A percentile compares a stretch with the other conserved stretches of the same genome.
Evolutionary conservation across 768 basidiomycete genomes (phyloP).

Genomic region (Tubosaeta sp.): DNA sequence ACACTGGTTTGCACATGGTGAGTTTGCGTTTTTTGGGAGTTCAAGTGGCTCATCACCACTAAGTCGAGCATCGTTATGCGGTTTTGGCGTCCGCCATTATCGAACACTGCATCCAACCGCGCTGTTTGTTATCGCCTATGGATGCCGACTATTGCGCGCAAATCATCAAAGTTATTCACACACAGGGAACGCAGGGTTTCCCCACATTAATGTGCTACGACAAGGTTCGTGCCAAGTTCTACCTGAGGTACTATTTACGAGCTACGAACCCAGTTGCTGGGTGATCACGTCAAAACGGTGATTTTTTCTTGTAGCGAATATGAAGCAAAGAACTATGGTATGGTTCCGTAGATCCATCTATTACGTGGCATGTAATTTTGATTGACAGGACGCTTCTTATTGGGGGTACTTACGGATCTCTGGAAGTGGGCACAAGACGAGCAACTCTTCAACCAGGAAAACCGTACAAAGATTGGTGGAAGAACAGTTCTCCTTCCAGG

Average conservation of each 20-base stretch:
- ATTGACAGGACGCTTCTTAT: conserved; percentile 75
- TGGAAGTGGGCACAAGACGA: conserved; percentile 80
- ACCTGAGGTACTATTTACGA: neutral
- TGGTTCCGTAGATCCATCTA: neutral
- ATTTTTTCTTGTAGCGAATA: conserved; percentile 94
- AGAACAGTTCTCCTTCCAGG: conserved; percentile 64
- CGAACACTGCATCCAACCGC: conserved; percentile 90
- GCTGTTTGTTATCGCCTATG: conserved; percentile 90
- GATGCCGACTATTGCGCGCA: conserved; percentile 94
- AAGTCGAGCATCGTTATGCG: conserved; percentile 35
- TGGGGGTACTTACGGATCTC: conserved; percentile 73
- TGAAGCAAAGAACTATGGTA: conserved; percentile 94
- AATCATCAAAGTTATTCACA: conserved; percentile 84
- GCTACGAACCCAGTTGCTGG: conserved; percentile 58
- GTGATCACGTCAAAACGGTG: conserved; percentile 77
- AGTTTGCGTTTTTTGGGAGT: conserved; percentile 1
- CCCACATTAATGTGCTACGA: conserved; percentile 83
- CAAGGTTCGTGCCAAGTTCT: conserved; percentile 44
- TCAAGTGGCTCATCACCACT: conserved; percentile 6
- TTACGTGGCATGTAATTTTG: neutral
- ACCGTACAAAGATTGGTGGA: conserved; percentile 59
- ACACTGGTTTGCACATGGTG: conserved; percentile 77
- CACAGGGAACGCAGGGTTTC: conserved; percentile 85
- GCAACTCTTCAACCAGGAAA: conserved; percentile 64
- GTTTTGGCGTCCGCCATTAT: conserved; percentile 61